A percentile compares a stretch with the other conserved stretches of the same genome.
Conservation (phyloP, 805 yeast species). For the Saccharomycopsis sp. region DNA sequence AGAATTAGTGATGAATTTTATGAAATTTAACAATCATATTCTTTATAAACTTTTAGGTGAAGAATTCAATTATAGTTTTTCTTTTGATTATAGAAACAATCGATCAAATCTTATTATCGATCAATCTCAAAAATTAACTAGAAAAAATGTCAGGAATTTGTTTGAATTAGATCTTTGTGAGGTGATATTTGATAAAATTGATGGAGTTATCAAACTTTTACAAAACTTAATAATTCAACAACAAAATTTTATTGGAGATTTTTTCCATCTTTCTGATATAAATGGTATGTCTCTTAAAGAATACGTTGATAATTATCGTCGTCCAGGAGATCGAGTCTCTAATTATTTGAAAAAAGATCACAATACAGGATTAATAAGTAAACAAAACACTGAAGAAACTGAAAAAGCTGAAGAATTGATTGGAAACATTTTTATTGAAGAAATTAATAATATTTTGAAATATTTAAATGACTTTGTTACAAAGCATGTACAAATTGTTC, state of each 20-base stretch:
- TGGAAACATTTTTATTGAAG: constrained; percentile 23
- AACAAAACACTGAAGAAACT: constrained; percentile 22
- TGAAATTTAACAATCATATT: constrained; percentile 16
- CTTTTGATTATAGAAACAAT: constrained; percentile 9
- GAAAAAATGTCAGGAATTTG: constrained; percentile 4
- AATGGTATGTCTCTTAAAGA: constrained; percentile 30
- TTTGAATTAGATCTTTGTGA: constrained; percentile 12
- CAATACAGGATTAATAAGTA: constrained; percentile 1
- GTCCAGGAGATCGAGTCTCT: constrained; percentile 20
- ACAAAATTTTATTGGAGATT: constrained; percentile 36
- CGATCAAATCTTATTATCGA: constrained; percentile 4
- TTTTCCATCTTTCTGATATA: constrained; percentile 36
- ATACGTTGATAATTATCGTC: constrained; percentile 27
- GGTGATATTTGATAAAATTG: constrained; percentile 7
- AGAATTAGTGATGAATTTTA: constrained; percentile 20
- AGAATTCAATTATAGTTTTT: constrained; percentile 8
- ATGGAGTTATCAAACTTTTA: constrained; percentile 11
- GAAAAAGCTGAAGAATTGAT: constrained; percentile 22
- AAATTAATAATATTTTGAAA: constrained; percentile 24
- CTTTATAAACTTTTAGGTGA: constrained; percentile 15
- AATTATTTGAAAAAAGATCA: constrained; percentile 3
- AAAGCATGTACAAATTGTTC: constrained; percentile 8
- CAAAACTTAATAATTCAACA: constrained; percentile 28
- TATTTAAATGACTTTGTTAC: constrained; percentile 12
- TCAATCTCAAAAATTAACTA: constrained; percentile 1